Conservation (phyloP, 2,329 filamentous ascomycete species). For the Arthrobotrys sinensis region DNA sequence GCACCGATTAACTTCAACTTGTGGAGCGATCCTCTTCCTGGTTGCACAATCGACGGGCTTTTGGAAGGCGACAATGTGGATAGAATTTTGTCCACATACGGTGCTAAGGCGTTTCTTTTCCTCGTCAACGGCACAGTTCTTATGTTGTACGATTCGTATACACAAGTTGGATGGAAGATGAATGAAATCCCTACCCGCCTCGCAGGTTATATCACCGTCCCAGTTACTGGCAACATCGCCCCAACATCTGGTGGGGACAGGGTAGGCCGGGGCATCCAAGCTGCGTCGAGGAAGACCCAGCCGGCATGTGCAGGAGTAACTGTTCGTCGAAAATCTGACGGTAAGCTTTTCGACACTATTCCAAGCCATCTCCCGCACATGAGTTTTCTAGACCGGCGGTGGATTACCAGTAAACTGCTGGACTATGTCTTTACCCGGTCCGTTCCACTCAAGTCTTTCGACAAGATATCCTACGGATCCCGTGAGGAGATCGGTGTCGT, state of each 20-base stretch:
- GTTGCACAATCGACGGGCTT: neutral
- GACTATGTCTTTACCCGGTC: neutral
- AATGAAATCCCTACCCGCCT: neutral
- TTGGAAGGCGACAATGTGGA: neutral
- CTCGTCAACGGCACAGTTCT: neutral
- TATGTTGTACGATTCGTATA: neutral
- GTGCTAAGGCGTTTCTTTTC: neutral
- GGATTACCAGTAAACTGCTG: neutral
- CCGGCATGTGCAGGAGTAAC: neutral
- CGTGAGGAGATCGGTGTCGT: neutral
- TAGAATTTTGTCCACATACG: neutral
- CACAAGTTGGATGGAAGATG: neutral
- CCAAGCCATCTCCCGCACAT: constrained; percentile 1
- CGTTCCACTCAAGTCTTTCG: neutral
- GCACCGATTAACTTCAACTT: neutral
- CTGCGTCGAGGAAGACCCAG: neutral
- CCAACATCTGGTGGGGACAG: neutral
- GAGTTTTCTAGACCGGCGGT: neutral
- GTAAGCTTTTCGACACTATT: neutral
- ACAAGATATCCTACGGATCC: neutral
- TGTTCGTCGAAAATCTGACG: neutral
- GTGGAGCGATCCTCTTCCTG: neutral
- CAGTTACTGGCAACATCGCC: neutral
- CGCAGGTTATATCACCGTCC: neutral
- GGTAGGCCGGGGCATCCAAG: neutral